Base-by-base conservation (phyloP, 768 basidiomycete species). In the Mycena belliarum region DNA sequence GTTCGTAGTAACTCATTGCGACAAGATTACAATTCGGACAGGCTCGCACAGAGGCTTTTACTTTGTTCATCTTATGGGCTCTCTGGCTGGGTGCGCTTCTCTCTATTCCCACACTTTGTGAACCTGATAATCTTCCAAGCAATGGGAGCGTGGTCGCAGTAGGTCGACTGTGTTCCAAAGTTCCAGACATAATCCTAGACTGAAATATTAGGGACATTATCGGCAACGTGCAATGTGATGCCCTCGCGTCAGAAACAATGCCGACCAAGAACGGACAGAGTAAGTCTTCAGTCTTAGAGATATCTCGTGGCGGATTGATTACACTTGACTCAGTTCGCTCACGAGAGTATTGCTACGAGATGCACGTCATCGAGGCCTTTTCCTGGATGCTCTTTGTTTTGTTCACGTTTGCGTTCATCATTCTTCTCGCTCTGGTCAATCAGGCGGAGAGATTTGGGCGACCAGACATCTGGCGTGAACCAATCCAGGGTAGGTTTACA, bases 121-220 rank as follows among this genome's bases (percentile, higher is more conserved):
- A 37, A 64, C 28, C 24, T 38, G 21, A n/a, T n/a, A n/a, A n/a
- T n/a, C n/a, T 55, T 20, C 15, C 46, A 66, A 91, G 90, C 85
- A 23, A 82, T 88, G 83, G 89, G 79, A 29, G 83, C 90, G 18
- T 92, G 89, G 88, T 74, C 88, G 23, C 79, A 79, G 88, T 91
- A 70, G 70, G 83, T 63, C 55, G 41, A 18, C 44, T 40, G n/a
- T n/a, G n/a, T 10, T 26, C 38, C 15, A 33, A 16, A 11, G 2
- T 49, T 49, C 26, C 33, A 4, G 11, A 12, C 12, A 32, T 12
- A 25, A 49, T 47, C 52, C 40, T 37, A 24, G 37, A 28, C 41
- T 55, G 32, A 52, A 63, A 46, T 32, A 6, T 24, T 55, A 91
- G 89, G 29, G 90, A 93, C 70, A 77, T 91, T 52, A 85, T 91